A percentile compares a stretch with the other conserved stretches of the same genome.
Conservation (phyloP, 192 early-diverging fungal species). For the Coemansia sp. region DNA sequence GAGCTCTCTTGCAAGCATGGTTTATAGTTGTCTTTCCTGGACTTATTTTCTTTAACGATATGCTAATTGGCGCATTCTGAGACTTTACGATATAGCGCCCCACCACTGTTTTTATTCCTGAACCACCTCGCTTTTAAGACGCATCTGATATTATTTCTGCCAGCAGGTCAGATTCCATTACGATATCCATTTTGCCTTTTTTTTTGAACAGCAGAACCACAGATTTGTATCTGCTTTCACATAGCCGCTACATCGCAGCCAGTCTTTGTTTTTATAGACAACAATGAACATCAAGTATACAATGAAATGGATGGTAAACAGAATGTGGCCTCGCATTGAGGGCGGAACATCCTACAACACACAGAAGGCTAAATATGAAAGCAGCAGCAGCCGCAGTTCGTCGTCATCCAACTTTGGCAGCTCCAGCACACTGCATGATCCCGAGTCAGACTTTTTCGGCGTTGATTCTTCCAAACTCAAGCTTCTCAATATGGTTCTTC, state of each 20-base stretch:
- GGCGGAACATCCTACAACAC: constrained; percentile 31
- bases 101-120: constrained; percentile 4
- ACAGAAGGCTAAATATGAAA: constrained; percentile 36
- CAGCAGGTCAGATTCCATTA: too few relatives aligned
- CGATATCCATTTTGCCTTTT: too few relatives aligned
- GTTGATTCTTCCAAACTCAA: constrained; percentile 43
- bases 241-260: too few relatives aligned
- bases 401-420: constrained; percentile 28
- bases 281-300: constrained; percentile 52
- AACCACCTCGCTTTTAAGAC: too few relatives aligned
- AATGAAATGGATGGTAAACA: constrained; percentile 54
- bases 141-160: too few relatives aligned
- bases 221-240: too few relatives aligned
- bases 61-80: constrained; percentile 2
- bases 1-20: neutral
- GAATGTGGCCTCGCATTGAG: constrained; percentile 53
- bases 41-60: constrained; percentile 16
- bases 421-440: constrained; percentile 34
- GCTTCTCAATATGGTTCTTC: constrained; percentile 51
- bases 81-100: constrained; percentile 2
- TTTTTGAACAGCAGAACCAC: too few relatives aligned
- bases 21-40: neutral
- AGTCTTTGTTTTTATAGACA: neutral
- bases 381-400: constrained; percentile 36
- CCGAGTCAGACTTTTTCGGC: constrained; percentile 37